Conservation (phyloP, 306 rosid species). For the Trichosanthes truncata region DNA sequence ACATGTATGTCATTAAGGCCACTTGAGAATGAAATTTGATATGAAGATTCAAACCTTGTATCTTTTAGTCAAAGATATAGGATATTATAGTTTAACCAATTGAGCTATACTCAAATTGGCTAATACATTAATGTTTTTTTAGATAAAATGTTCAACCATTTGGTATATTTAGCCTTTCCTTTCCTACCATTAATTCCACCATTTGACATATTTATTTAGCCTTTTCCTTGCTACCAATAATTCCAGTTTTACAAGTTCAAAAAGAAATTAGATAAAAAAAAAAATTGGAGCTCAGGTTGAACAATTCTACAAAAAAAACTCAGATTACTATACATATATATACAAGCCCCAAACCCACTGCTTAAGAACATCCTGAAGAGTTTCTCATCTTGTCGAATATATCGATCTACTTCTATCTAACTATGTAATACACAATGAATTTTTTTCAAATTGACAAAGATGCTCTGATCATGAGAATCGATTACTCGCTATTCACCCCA, state of each 20-base stretch:
- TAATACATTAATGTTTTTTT: too few species aligned
- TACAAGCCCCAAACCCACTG: slow-evolving; percentile 6
- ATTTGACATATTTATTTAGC: background rate
- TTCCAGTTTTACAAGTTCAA: background rate
- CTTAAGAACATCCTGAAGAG: background rate
- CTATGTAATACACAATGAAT: background rate
- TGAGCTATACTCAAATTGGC: too few species aligned
- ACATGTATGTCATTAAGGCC: too few species aligned
- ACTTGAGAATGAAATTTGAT: too few species aligned
- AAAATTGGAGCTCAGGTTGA: background rate
- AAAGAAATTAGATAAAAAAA: background rate
- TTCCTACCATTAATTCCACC: background rate
- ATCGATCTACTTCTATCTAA: background rate
- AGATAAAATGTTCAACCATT: too few species aligned
- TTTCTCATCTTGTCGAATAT: background rate
- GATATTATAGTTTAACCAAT: too few species aligned
- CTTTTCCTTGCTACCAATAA: background rate
- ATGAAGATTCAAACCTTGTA: too few species aligned
- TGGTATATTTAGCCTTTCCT: background rate
- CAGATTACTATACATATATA: background rate
- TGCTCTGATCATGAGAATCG: background rate
- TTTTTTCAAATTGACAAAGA: background rate
- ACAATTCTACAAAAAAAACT: background rate
- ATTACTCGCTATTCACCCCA: slow-evolving; percentile 63
- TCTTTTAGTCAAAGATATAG: too few species aligned